Percentiles rank a stretch among this genome's conserved stretches.
Conservation (phyloP, 306 rosid species). For the Medicago lupulina region DNA sequence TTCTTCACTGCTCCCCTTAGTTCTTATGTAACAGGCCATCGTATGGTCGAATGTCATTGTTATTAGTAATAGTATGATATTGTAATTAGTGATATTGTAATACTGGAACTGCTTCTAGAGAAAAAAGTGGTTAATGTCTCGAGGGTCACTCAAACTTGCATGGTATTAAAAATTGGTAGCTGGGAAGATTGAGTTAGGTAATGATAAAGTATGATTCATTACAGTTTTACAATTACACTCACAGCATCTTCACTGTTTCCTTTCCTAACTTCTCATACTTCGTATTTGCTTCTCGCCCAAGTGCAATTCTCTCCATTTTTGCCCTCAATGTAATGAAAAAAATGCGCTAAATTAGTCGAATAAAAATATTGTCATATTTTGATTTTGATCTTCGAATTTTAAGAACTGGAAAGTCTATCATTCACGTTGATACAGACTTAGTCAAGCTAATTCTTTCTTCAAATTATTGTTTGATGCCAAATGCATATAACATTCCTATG, state of each 20-base stretch:
- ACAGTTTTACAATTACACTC: neutral
- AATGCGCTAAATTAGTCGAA: too few relatives aligned
- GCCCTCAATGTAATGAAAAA: too few relatives aligned
- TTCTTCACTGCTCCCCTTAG: conserved; percentile 29
- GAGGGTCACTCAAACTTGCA: conserved; percentile 27
- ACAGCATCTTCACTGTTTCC: neutral
- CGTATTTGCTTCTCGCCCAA: too few relatives aligned
- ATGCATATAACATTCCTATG: too few relatives aligned
- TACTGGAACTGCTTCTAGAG: conserved; percentile 35
- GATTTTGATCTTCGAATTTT: too few relatives aligned
- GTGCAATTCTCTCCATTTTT: too few relatives aligned
- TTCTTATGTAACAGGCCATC: conserved; percentile 38
- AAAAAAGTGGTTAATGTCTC: conserved; percentile 25
- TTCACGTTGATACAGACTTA: neutral
- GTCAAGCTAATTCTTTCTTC: neutral
- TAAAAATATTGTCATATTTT: too few relatives aligned
- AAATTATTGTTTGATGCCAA: too few relatives aligned
- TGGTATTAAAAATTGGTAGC: neutral
- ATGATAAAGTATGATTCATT: neutral
- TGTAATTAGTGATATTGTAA: conserved; percentile 38
- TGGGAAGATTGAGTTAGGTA: neutral
- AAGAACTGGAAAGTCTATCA: neutral
- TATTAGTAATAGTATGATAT: conserved; percentile 27
- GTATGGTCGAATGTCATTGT: conserved; percentile 42
- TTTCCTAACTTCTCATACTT: too few relatives aligned